Base-by-base conservation (phyloP, 2,329 filamentous ascomycete species). In the Gremmenia infestans region DNA sequence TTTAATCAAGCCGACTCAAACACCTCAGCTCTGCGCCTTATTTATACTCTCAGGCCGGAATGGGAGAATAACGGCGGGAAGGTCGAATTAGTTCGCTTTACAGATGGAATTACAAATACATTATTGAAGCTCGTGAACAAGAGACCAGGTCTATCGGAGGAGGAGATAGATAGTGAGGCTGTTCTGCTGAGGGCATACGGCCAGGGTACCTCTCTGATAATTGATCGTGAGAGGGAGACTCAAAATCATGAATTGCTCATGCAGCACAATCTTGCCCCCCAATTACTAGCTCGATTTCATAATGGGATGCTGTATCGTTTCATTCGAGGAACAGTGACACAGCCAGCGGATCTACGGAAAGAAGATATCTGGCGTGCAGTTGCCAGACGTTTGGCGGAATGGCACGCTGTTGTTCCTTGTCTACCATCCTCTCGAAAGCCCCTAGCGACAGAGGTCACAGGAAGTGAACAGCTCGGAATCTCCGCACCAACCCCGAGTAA, bases 61-160 rank as follows among this genome's bases (percentile, higher is more conserved):
- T 99, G 94, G 94, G 80, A 85, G 63, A 80, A 81, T 48, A 77
- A 81, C 37, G 83, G 86, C 62, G 88, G 89, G 55, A 82, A 86
- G 45, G 81, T 99, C 66, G 86, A 94, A 68, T 90, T 97, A 70
- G 81, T 91, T 63, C 87, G 89, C 62, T 99, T 97, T 77, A 99
- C 91, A 40, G 94, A 99, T 68, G 94, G 94, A 69, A 99, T 97
- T 75, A 99, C 94, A 63, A 99, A 99, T 74, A 97, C 92, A 50
- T 77, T 93, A 49, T 78, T 91, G 61, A 92, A 92, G 72, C 85
- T 86, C n/a, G 74, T 88, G 68, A 89, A 90, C 71, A 81, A 78
- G 63, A 78, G 78, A 55, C 78, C 83, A 14, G 89, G 88, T 50
- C 78, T 87, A 63, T 86, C 89, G 50, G 82, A 88, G 65, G 83